phyloP scores from a whole-genome alignment of 306 rosid genomes.

The Cicer cuneatum region DNA sequence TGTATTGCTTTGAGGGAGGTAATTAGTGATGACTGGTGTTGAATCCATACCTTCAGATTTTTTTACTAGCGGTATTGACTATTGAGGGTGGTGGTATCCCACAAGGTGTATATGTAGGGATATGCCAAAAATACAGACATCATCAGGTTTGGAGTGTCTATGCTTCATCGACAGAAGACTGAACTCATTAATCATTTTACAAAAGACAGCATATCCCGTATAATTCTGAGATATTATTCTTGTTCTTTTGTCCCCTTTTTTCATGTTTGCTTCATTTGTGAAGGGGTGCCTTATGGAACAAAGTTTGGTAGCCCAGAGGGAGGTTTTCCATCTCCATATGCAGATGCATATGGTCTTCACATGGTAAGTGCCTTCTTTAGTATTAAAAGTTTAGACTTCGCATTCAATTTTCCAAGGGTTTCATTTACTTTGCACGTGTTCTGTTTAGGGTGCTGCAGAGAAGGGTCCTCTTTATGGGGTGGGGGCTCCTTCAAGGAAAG shows the following conservation, averaged over 20 bases:
- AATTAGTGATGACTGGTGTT: not conserved
- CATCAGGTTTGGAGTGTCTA: slow-evolving; percentile 22
- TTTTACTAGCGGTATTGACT: not conserved
- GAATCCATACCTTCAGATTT: slow-evolving; percentile 7
- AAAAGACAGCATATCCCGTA: not conserved
- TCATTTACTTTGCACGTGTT: slow-evolving; percentile 37
- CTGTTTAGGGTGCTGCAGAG: slow-evolving; percentile 67
- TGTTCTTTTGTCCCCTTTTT: slow-evolving; percentile 24
- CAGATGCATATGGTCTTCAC: slow-evolving; percentile 74
- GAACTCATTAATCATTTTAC: slow-evolving; percentile 11
- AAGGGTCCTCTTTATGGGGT: slow-evolving; percentile 66
- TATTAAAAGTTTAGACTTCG: slow-evolving; percentile 23
- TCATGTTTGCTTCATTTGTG: slow-evolving; percentile 46
- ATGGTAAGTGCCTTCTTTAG: slow-evolving; percentile 57
- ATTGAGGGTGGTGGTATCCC: slow-evolving; percentile 22
- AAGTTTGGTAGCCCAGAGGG: slow-evolving; percentile 63
- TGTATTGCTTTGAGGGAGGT: not conserved
- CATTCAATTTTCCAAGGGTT: slow-evolving; percentile 23
- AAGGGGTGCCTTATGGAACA: slow-evolving; percentile 78
- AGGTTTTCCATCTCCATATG: slow-evolving; percentile 59
- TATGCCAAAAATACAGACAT: not conserved
- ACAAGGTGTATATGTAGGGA: slow-evolving; percentile 1
- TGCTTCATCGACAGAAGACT: slow-evolving; percentile 16
- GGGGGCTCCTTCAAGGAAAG: slow-evolving; percentile 70
- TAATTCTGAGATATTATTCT: slow-evolving; percentile 13